phyloP scores from a whole-genome alignment of 2,329 filamentous ascomycete genomes.

The Fusarium buharicum region DNA sequence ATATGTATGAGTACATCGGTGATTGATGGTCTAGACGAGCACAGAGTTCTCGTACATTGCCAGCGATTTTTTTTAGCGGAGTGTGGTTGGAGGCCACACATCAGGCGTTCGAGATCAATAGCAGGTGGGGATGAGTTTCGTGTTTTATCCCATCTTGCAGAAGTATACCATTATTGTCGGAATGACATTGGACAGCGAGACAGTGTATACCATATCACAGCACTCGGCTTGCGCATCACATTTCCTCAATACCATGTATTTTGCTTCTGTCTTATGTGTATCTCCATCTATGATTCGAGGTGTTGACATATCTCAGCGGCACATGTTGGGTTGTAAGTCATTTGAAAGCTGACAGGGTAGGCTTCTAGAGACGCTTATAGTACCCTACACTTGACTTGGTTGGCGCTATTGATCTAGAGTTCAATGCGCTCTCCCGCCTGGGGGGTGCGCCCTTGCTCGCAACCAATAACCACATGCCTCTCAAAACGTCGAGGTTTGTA shows the following conservation, averaged over 20 bases:
- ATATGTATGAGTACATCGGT: conserved; percentile 30
- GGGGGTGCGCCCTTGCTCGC: conserved; percentile 76
- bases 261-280: not conserved
- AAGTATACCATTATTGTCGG: conserved; percentile 24
- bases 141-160: conserved; percentile 16
- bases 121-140: conserved; percentile 36
- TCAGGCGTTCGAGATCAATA: conserved; percentile 43
- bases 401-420: conserved; percentile 64
- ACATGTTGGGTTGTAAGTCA: not conserved
- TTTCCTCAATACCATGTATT: conserved; percentile 2
- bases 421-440: conserved; percentile 57
- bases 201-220: conserved; percentile 20
- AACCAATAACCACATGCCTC: conserved; percentile 81
- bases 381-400: conserved; percentile 54
- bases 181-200: conserved; percentile 25
- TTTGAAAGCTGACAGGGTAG: not conserved
- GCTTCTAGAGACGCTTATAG: conserved; percentile 53
- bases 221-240: conserved; percentile 10
- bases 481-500: not conserved
- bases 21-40: conserved; percentile 14
- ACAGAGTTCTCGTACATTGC: conserved; percentile 8
- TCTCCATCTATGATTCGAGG: no score
- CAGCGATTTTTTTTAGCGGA: conserved; percentile 3
- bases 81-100: conserved; percentile 17
- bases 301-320: no score